Conservation (phyloP, 75 land plant species). For the Selaginella tamariscina region DNA sequence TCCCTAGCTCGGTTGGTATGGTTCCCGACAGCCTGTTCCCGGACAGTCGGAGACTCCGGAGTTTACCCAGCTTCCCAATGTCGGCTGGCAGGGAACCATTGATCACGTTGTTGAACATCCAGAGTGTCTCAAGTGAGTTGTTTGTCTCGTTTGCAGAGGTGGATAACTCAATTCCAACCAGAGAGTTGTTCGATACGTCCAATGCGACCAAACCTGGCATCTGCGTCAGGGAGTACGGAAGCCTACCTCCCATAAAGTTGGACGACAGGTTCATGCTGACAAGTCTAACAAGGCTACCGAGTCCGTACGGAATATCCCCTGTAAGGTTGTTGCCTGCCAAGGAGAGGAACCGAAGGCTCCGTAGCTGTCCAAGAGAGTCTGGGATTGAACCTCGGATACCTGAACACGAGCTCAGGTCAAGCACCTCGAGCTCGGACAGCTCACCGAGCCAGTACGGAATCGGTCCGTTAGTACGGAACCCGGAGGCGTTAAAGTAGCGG, state of each 20-base stretch:
- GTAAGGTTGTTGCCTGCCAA: slow-evolving; percentile 45
- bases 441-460: slow-evolving; percentile 72
- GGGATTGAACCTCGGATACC: slow-evolving; percentile 46
- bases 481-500: slow-evolving; percentile 48
- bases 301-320: slow-evolving; percentile 45
- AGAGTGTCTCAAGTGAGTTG: slow-evolving; percentile 36
- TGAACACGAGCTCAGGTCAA: slow-evolving; percentile 53
- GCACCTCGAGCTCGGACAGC: slow-evolving; percentile 20
- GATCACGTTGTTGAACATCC: slow-evolving; percentile 43
- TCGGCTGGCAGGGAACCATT: slow-evolving; percentile 42
- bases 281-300: slow-evolving; percentile 24
- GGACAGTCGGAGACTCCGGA: slow-evolving; percentile 27
- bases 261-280: slow-evolving; percentile 38
- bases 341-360: slow-evolving; percentile 34
- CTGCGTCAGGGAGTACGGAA: slow-evolving; percentile 32
- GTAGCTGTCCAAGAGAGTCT: slow-evolving; percentile 29
- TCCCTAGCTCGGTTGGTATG: slow-evolving; percentile 30
- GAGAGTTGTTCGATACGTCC: slow-evolving; percentile 39
- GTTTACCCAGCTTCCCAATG: slow-evolving; percentile 25
- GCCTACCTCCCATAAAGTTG: slow-evolving; percentile 39
- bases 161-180: slow-evolving; percentile 38
- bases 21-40: slow-evolving; percentile 33
- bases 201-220: slow-evolving; percentile 35
- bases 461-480: slow-evolving; percentile 50
- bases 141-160: slow-evolving; percentile 31